Percentiles rank a stretch among this genome's conserved stretches.
Conservation (phyloP, 2,329 filamentous ascomycete genomes). For the Lachnum nothofagi region DNA sequence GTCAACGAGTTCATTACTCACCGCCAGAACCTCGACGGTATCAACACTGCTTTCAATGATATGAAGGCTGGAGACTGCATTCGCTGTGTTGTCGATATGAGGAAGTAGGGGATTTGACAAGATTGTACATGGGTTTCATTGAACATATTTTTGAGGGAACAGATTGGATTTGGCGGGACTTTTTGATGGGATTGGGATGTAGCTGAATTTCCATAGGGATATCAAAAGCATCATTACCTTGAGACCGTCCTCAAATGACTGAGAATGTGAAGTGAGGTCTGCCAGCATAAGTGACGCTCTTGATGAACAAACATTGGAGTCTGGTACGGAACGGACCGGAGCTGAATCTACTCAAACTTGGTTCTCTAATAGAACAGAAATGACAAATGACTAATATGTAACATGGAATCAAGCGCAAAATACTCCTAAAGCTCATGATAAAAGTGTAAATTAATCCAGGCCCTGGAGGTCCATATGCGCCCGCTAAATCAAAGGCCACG, state of each 20-base stretch:
- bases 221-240: no score
- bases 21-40: slow-evolving; percentile 72
- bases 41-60: slow-evolving; percentile 84
- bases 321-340: no score
- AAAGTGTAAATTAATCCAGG: background rate
- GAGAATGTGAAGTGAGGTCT: no score
- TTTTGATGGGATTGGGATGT: background rate
- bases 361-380: no score
- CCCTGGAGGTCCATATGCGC: slow-evolving; percentile 5
- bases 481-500: slow-evolving; percentile 12
- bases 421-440: background rate
- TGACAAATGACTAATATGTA: no score
- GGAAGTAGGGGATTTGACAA: slow-evolving; percentile 13
- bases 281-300: no score
- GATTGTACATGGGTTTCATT: background rate
- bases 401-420: no score
- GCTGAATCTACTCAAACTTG: no score
- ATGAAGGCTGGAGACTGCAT: slow-evolving; percentile 99
- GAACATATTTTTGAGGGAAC: background rate
- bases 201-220: background rate
- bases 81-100: slow-evolving; percentile 77
- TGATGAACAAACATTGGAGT: no score
- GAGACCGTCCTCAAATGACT: no score
- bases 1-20: slow-evolving; percentile 99
- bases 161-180: background rate